These are phyloP conservation scores for Lepidium africanum DNA, from an alignment of 345 rosid genomes.

Conservation along the genomic window DNA sequence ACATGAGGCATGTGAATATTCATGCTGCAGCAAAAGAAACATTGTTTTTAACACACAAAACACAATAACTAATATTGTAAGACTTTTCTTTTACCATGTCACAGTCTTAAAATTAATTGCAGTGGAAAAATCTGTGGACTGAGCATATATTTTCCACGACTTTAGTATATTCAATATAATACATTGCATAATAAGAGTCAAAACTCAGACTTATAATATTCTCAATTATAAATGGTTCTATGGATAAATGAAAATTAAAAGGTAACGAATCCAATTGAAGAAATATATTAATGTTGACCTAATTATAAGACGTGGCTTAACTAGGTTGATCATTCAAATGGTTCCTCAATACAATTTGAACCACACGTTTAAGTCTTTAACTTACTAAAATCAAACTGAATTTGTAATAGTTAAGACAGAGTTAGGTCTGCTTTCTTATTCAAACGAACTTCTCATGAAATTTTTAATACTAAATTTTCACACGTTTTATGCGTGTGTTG, in stretches of 20 bases:
- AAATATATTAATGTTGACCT: background rate
- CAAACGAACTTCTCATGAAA: slow-evolving; percentile 3
- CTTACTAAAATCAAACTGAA: background rate
- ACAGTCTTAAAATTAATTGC: background rate
- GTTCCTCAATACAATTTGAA: background rate
- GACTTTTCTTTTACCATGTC: slow-evolving; percentile 1
- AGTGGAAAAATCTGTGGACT: background rate
- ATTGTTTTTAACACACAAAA: background rate
- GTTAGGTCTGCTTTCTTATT: slow-evolving; percentile 11
- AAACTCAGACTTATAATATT: background rate
- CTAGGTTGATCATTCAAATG: slow-evolving; percentile 11
- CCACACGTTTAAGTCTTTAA: background rate
- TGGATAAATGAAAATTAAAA: too few relatives aligned
- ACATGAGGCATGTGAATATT: background rate
- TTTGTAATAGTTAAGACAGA: slow-evolving; percentile 5
- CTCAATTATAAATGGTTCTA: background rate
- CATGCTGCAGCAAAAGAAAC: slow-evolving; percentile 4
- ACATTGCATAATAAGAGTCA: background rate
- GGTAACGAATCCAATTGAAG: background rate
- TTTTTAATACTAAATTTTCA: slow-evolving; percentile 5
- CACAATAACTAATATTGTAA: background rate
- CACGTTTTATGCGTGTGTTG: background rate
- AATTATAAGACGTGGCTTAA: background rate
- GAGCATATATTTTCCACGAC: background rate
- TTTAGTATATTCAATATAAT: background rate